Evolutionary conservation across 1,284 basidiomycete genomes (phyloP), one percentile per base, ranked within the genome.

Genomic region (Hymenochaete sp.): DNA sequence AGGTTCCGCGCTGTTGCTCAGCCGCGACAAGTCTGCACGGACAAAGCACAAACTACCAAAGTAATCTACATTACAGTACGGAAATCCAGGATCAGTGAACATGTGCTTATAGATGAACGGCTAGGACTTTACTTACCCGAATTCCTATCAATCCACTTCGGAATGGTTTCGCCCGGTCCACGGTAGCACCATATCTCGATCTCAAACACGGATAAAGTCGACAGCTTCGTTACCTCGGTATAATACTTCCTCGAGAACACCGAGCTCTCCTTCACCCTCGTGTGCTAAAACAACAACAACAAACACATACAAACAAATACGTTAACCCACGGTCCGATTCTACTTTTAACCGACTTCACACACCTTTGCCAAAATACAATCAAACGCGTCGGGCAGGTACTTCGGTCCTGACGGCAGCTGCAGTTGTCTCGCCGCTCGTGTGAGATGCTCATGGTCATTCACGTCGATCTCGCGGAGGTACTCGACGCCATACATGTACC

Each of bases 111-210:
- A n/a, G 13, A 35, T 5, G 4, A 10, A 3, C 22, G 28, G 19
- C 32, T 45, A 46, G 21, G 32, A 38, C 38, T 28, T 11, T 27
- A 60, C 62, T 1, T 51, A 79, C 79, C 77, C 47, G 72, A 71
- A 19, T 74, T 63, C 40, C 82, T 65, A 39, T 77, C 66, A 44
- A 86, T 85, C 82, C 82, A 85, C 53, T 77, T 73, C 2, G 83
- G 82, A 29, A 81, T 66, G 1, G 60, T 65, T 52, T 80, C 73
- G 25, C 77, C 77, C n/a, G n/a, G n/a, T 7, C 82, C 82, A 53
- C 82, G 67, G 62, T 73, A 86, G 57, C 82, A 85, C 83, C 82
- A 86, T 48, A 86, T 73, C 58, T 85, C 82, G 26, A 85, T 81
- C 57, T 86, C 82, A 54, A 86, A 85, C 8, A 85, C 79, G 8